Base-by-base conservation (phyloP, 257 asterid genomes). In the Jacaranda mimosifolia region DNA sequence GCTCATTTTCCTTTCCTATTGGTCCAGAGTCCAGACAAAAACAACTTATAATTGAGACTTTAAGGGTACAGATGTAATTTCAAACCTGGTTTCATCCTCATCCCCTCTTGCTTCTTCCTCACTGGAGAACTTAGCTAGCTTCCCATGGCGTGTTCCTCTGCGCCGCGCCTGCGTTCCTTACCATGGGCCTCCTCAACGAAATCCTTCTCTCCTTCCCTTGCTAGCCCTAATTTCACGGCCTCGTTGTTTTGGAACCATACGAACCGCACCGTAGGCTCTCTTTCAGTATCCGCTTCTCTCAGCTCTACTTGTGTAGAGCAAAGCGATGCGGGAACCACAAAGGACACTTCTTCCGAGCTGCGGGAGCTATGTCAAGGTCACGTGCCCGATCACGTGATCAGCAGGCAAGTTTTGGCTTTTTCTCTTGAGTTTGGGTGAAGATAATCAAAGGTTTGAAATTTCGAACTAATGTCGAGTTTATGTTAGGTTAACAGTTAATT, bases 331-430 rank as follows among this genome's bases (percentile, higher is more conserved):
- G 76, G 49, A 40, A 45, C 82, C 55, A 51, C 19, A 72, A 78
- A 42, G 36, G 70, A 74, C 64, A 53, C 75, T 55, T 18, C 72
- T 58, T 64, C 85, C 8, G 55, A 89, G 32, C 83, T 92, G 68
- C 94, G 91, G 3, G 87, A 88, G 56, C 87, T 92, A 43, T 92
- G 99, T 55, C 72, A 75, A 43, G 91, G 90, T 40, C 96, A 90
- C 83, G 96, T 95, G 39, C 98, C 97, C 35, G 91, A 89, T 52
- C 99, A 91, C 86, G 88, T 95, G 72, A 76, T 95, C 48, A 77
- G 70, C 80, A 87, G 98, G 99, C 79, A 64, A 80, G 89, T 78
- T 51, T 75, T 60, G 55, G 36, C 6, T 53, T 77, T 48, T 63
- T 13, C 38, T 70, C 36, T n/a, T 68, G 82, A 35, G 32, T 52